Conservation (phyloP, 257 asterid species). For the Prunella vulgaris region DNA sequence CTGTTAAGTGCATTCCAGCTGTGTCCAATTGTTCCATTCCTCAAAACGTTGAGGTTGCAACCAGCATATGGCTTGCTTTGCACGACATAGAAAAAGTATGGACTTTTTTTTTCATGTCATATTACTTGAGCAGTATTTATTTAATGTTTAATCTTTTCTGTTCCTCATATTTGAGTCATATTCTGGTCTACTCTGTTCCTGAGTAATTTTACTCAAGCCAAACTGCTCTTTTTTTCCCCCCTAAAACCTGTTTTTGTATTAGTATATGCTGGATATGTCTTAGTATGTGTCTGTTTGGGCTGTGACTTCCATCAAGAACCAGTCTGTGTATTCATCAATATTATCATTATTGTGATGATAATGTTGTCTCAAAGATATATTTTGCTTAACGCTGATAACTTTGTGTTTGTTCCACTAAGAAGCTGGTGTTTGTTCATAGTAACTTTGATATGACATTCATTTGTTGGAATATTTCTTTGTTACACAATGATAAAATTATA, state of each 20-base stretch:
- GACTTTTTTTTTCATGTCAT: background rate
- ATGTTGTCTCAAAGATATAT: background rate
- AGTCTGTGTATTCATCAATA: background rate
- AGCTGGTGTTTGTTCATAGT: background rate
- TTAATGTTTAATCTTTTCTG: constrained; percentile 8
- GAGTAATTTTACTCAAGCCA: background rate
- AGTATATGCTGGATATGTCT: background rate
- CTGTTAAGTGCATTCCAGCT: constrained; percentile 95
- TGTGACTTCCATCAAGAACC: background rate
- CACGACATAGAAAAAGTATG: constrained; percentile 89
- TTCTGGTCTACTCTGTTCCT: background rate
- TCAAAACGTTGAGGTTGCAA: constrained; percentile 79
- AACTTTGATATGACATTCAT: background rate
- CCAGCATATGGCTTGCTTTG: constrained; percentile 94
- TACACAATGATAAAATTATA: background rate
- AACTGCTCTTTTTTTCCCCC: background rate
- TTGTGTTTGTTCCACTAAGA: background rate
- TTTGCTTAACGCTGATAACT: background rate
- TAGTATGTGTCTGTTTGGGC: background rate
- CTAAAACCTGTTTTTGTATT: background rate
- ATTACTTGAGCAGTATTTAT: constrained; percentile 1
- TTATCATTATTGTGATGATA: background rate
- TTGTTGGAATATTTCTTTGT: background rate
- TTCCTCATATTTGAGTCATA: background rate
- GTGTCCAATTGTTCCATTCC: constrained; percentile 80